Conservation (phyloP, 2,329 filamentous ascomycete genomes). For the Exophiala alcalophila region DNA sequence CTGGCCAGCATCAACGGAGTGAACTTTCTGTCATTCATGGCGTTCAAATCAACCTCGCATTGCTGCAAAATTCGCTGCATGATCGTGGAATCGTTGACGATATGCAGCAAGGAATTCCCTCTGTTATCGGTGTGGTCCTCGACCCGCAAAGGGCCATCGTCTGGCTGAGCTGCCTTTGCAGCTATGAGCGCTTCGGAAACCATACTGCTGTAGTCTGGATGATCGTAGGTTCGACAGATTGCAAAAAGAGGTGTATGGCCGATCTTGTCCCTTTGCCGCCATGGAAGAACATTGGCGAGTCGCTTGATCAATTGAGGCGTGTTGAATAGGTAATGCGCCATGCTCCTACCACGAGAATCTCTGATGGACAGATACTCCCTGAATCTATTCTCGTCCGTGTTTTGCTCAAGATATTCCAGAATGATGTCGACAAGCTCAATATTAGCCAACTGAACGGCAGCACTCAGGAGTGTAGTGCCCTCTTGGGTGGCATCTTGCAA, state of each 20-base stretch:
- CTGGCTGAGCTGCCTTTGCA: constrained; percentile 70
- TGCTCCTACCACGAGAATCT: constrained; percentile 81
- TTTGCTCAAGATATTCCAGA: constrained; percentile 65
- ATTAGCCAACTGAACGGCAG: constrained; percentile 82
- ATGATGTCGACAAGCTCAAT: constrained; percentile 71
- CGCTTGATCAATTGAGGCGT: constrained; percentile 74
- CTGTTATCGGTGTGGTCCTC: constrained; percentile 91
- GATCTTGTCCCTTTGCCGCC: constrained; percentile 90
- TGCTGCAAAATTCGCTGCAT: constrained; percentile 71
- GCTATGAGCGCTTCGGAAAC: constrained; percentile 75
- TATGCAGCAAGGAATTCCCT: constrained; percentile 92
- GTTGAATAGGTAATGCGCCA: constrained; percentile 95
- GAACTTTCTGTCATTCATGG: constrained; percentile 89
- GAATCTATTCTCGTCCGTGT: constrained; percentile 56
- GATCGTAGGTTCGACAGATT: constrained; percentile 91
- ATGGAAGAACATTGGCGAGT: constrained; percentile 76
- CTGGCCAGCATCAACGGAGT: constrained; percentile 97
- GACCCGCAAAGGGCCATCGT: constrained; percentile 76
- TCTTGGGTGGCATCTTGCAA: constrained; percentile 85
- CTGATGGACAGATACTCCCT: constrained; percentile 68
- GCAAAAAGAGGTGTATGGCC: constrained; percentile 98
- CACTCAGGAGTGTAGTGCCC: constrained; percentile 82
- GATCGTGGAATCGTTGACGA: constrained; percentile 80
- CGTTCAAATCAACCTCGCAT: constrained; percentile 94
- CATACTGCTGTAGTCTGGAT: constrained; percentile 82